Base-by-base conservation (phyloP, 257 asterid genomes). In the Scutellaria minor region DNA sequence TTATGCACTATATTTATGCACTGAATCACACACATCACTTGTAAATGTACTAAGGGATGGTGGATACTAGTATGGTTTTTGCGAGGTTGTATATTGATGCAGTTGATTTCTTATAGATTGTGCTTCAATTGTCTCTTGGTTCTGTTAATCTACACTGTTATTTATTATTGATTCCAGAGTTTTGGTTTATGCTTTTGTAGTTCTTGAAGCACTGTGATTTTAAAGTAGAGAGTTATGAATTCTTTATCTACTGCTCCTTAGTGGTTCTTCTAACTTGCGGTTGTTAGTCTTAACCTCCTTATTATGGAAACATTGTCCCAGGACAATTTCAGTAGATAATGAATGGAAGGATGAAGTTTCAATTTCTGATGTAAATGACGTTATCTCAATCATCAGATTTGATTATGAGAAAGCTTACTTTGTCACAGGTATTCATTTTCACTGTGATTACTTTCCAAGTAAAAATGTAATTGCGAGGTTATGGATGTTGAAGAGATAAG, bases 391-490 rank as follows among this genome's bases (percentile, higher is more conserved):
- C 70, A 87, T 92, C 79, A 83, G 81, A 80, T 80, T 85, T 8
- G 96, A 92, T 74, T 92, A 84, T 54, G 89, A 84, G 75, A 88
- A 83, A 42, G 93, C 91, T 57, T 92, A 92, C 80, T 92, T 92
- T 79, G 94, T 90, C 15, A 92, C 98, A 77, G 97, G 97, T 86
- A 74, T 51, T 57, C 0, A 20, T 45, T 22, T 79, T 31, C 6
- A 57, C 6, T 31, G 0, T 31, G 24, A 57, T 7, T 60, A 60
- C 24, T 69, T 45, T 47, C 42, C 72, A 15, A 41, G 63, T 35
- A 58, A 41, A 58, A 7, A 45, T 9, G 10, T 68, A 6, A 8
- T 11, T 35, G 51, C 13, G 53, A 73, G 56, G 64, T 44, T 73
- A 52, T 53, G 54, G 41, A 42, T 46, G 24, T 42, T 42, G 12